Evolutionary conservation across 116 monocot genomes (phyloP).

Genomic region (Cymodocea nodosa): DNA sequence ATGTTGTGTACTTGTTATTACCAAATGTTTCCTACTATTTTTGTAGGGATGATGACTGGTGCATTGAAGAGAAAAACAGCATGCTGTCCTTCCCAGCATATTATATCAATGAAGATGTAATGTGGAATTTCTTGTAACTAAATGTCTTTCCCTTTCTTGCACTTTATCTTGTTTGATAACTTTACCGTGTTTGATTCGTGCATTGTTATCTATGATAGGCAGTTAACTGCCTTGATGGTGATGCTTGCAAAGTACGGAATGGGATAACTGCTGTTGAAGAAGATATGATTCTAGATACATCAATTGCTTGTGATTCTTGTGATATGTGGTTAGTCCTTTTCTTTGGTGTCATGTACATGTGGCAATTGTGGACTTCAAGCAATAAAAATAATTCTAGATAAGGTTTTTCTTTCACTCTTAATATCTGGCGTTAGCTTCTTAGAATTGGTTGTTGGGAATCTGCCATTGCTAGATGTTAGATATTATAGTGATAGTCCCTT

Average conservation of each 20-base stretch:
- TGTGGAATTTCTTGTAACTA: not conserved
- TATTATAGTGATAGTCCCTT: no score
- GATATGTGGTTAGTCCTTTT: conserved; percentile 58
- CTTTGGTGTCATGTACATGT: not conserved
- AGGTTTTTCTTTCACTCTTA: no score
- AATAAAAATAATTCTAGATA: no score
- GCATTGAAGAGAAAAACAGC: conserved; percentile 58
- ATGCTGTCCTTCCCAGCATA: conserved; percentile 87
- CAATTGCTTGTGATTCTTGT: conserved; percentile 99
- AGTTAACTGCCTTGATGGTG: conserved; percentile 84
- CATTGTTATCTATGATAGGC: conserved; percentile 30
- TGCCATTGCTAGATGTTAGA: no score
- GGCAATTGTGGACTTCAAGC: not conserved
- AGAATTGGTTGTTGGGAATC: no score
- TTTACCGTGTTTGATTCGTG: conserved; percentile 2
- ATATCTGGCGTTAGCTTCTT: no score
- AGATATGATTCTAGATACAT: conserved; percentile 65
- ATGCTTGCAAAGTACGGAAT: conserved; percentile 74
- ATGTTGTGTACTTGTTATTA: not conserved
- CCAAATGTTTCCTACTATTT: conserved; percentile 4
- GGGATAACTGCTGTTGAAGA: conserved; percentile 29
- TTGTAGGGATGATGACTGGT: conserved; percentile 80
- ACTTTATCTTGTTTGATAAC: not conserved
- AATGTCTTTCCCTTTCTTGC: conserved; percentile 1
- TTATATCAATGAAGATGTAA: conserved; percentile 98